Evolutionary conservation across 108 stramenopile genomes (phyloP), one percentile per base, ranked within the genome.

Genomic region (Skeletonema menzelii): DNA sequence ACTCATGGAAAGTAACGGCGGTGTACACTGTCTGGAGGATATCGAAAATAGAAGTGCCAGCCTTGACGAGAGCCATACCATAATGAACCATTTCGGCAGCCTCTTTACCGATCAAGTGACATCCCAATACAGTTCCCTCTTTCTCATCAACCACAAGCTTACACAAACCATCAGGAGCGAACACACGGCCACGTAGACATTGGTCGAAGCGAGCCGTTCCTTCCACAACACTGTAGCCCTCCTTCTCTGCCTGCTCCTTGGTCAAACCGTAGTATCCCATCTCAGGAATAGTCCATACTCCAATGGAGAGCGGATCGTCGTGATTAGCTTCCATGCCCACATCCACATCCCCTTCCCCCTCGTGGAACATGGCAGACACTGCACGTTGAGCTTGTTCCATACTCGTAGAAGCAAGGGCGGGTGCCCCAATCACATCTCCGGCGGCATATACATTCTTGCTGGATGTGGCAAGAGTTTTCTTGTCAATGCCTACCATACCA

Each of bases 11-110:
- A 7, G 72, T 73, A 42, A 74, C 73, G 31, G 67, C 73, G 13
- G 73, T 56, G 31, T 65, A 74, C n/a, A 68, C 55, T 4, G 62
- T 68, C 28, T 47, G 26, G 8, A 63, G 63, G 11, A 74, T 59
- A 6, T 67, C 65, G 11, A 56, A 47, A 26, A 74, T 74, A 17
- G 67, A 28, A 13, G 42, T 49, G 19, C 24, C 32, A 17, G 44
- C 40, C 32, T 59, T 67, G 55, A 74, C 73, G 38, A 74, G 63
- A 14, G 66, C 62, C 73, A 74, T 74, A 2, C 73, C 73, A 44
- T 74, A 74, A 35, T 74, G 73, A 2, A 74, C 67, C 67, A 74
- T 53, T 13, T 74, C 73, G 11, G 67, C 66, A 12, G 73, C 73
- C 56, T 63, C 73, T 37, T 59, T 55, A 27, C 73, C 73, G 30